These are phyloP conservation scores for Emmonsia crescens DNA, from an alignment of 2,329 filamentous ascomycete species.

Conservation along the genomic window DNA sequence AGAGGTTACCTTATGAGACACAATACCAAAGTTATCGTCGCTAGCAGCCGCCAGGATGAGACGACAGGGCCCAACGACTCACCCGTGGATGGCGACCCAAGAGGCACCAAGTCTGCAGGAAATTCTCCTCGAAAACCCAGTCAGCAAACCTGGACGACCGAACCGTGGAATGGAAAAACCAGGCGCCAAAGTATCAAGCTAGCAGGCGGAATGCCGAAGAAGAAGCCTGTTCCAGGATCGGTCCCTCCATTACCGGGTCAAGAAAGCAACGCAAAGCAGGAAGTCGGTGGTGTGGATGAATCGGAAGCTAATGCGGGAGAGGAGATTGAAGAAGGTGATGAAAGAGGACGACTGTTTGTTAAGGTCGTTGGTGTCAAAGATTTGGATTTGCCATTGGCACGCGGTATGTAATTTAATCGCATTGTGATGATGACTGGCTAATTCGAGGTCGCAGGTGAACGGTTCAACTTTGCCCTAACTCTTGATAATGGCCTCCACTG, in stretches of 20 bases:
- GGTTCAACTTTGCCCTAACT: conserved; percentile 88
- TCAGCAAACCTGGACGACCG: conserved; percentile 88
- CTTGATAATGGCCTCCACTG: conserved; percentile 98
- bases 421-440: conserved; percentile 13
- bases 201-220: conserved; percentile 48
- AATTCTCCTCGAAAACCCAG: conserved; percentile 68
- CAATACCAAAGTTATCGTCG: conserved; percentile 92
- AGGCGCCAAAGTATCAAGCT: conserved; percentile 55
- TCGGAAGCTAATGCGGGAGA: conserved; percentile 49
- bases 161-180: conserved; percentile 83
- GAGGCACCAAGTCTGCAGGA: conserved; percentile 49
- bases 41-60: conserved; percentile 61
- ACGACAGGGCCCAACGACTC: conserved; percentile 28
- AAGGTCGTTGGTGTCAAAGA: conserved; percentile 99
- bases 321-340: conserved; percentile 63
- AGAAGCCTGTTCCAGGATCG: conserved; percentile 50
- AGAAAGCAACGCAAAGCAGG: conserved; percentile 61
- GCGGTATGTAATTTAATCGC: conserved; percentile 51
- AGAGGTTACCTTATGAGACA: conserved; percentile 98
- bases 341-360: conserved; percentile 85
- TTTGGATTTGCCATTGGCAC: conserved; percentile 79
- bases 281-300: conserved; percentile 45
- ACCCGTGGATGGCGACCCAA: conserved; percentile 19
- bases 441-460: conserved; percentile 52
- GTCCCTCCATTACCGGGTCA: conserved; percentile 80